These are phyloP conservation scores for Kodamaea kaohsiungensis DNA, from an alignment of 805 yeast genomes.

Conservation along the genomic window DNA sequence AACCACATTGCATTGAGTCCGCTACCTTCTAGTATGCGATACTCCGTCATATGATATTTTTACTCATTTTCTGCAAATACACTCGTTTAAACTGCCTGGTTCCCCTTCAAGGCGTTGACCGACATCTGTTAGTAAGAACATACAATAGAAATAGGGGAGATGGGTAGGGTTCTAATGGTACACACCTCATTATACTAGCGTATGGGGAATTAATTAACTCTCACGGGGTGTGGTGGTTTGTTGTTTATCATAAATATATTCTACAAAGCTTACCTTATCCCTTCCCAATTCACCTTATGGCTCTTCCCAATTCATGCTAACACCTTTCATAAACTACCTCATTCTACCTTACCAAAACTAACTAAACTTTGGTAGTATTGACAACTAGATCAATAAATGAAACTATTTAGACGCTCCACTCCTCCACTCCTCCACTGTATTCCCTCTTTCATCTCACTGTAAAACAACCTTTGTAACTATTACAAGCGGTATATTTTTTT, in stretches of 20 bases:
- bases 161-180: not conserved
- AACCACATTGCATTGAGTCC: not conserved
- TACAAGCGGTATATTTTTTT: not conserved
- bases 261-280: no score
- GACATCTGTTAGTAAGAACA: not conserved
- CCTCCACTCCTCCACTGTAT: not conserved
- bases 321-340: no score
- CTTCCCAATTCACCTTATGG: no score
- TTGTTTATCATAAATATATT: no score
- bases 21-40: not conserved
- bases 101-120: not conserved
- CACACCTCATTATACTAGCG: not conserved
- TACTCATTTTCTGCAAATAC: not conserved
- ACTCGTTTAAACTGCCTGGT: not conserved
- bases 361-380: not conserved
- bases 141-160: not conserved
- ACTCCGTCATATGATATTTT: not conserved
- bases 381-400: not conserved
- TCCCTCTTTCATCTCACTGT: not conserved
- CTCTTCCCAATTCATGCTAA: no score
- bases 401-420: not conserved
- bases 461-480: not conserved
- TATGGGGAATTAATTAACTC: not conserved
- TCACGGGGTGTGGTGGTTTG: not conserved
- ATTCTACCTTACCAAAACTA: not conserved